A percentile compares a stretch with the other conserved stretches of the same genome.
These are phyloP conservation scores for Fraxinus albicans DNA, from an alignment of 305 asterid genomes.

Conservation along the genomic window DNA sequence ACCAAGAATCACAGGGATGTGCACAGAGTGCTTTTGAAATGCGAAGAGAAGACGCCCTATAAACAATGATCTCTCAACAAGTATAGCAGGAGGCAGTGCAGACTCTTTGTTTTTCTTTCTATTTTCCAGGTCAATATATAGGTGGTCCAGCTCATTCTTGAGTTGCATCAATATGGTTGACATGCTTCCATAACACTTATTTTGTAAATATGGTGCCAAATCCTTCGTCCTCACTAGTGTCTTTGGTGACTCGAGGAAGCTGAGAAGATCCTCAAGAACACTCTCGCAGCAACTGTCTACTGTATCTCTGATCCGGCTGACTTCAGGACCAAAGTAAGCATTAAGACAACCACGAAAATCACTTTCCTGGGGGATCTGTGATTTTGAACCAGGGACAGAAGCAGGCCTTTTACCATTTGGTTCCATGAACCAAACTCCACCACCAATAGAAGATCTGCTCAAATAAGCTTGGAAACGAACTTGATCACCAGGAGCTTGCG, in stretches of 20 bases:
- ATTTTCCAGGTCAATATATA: slow-evolving; percentile 50
- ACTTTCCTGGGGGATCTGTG: slow-evolving; percentile 59
- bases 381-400: slow-evolving; percentile 48
- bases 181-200: slow-evolving; percentile 70
- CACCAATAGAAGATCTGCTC: slow-evolving; percentile 54
- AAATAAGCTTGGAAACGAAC: slow-evolving; percentile 55
- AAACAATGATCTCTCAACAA: slow-evolving; percentile 85
- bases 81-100: slow-evolving; percentile 53
- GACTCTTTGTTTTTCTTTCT: slow-evolving; percentile 45
- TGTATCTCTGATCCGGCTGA: slow-evolving; percentile 82
- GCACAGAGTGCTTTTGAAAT: slow-evolving; percentile 87
- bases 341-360: slow-evolving; percentile 71
- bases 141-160: slow-evolving; percentile 68
- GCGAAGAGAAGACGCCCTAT: slow-evolving; percentile 93
- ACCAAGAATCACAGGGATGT: slow-evolving; percentile 84
- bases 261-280: slow-evolving; percentile 76
- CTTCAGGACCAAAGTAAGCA: slow-evolving; percentile 86
- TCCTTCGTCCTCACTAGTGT: slow-evolving; percentile 77
- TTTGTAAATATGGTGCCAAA: slow-evolving; percentile 81
- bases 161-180: slow-evolving; percentile 63
- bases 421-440: slow-evolving; percentile 93
- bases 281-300: slow-evolving; percentile 77
- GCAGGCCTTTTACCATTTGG: slow-evolving; percentile 58
- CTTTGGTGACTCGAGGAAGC: slow-evolving; percentile 90
- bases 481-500: slow-evolving; percentile 50